Conservation (phyloP, 192 early-diverging fungal genomes). For the Borealophlyctis nickersoniae region DNA sequence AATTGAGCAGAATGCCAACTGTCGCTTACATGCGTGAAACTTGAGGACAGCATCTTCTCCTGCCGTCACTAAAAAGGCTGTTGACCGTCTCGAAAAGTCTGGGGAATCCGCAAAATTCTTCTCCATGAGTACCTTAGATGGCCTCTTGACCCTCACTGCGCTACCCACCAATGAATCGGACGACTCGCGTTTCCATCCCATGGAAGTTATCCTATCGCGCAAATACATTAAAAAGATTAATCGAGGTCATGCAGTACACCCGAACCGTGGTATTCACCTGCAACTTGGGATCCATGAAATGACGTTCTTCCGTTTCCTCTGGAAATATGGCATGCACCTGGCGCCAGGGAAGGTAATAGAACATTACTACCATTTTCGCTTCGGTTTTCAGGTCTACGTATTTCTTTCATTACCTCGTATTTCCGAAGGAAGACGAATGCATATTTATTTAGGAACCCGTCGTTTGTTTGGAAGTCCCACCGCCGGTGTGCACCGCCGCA, state of each 20-base stretch:
- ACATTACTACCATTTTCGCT: background rate
- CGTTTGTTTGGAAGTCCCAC: slow-evolving; percentile 63
- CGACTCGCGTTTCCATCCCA: slow-evolving; percentile 59
- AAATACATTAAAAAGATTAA: no score
- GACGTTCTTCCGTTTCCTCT: slow-evolving; percentile 23
- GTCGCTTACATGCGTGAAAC: slow-evolving; percentile 22
- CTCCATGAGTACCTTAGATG: no score
- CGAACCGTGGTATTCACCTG: slow-evolving; percentile 29
- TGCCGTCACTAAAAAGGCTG: slow-evolving; percentile 8
- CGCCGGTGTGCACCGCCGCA: slow-evolving; percentile 72
- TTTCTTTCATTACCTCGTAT: slow-evolving; percentile 43
- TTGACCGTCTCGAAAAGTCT: background rate
- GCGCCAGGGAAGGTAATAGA: no score
- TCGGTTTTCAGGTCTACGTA: background rate
- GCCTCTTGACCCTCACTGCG: no score
- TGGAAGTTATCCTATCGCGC: slow-evolving; percentile 48
- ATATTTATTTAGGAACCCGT: slow-evolving; percentile 44
- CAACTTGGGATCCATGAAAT: slow-evolving; percentile 56
- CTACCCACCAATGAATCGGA: slow-evolving; percentile 38
- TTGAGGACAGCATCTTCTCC: slow-evolving; percentile 39
- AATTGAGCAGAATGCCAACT: background rate
- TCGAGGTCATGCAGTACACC: no score
- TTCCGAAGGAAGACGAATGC: slow-evolving; percentile 62
- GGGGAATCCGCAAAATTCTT: slow-evolving; percentile 11
- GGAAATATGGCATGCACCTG: slow-evolving; percentile 19